Conservation (phyloP, 2,329 filamentous ascomycete genomes). For the Coniochaeta prunicola region DNA sequence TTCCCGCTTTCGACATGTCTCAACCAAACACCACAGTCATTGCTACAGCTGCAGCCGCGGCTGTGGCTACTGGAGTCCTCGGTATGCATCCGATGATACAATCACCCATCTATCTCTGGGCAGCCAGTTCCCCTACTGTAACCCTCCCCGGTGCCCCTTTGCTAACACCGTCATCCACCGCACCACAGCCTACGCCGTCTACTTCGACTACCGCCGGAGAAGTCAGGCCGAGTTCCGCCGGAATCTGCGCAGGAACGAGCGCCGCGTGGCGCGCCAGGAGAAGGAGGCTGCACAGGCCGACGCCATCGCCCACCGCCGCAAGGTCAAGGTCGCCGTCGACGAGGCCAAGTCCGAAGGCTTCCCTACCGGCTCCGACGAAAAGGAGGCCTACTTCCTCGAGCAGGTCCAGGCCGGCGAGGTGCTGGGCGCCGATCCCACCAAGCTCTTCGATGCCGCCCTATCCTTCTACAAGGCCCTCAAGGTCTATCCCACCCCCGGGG, state of each 20-base stretch:
- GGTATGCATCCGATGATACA: neutral
- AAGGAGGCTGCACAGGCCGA: conserved; percentile 66
- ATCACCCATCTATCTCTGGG: neutral
- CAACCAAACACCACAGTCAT: neutral
- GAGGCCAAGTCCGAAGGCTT: conserved; percentile 87
- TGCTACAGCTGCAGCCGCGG: conserved; percentile 3
- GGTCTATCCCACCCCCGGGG: conserved; percentile 89
- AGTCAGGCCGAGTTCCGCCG: conserved; percentile 59
- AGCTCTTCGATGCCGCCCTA: conserved; percentile 75
- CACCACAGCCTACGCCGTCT: conserved; percentile 53
- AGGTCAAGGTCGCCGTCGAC: conserved; percentile 69
- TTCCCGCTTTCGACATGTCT: neutral
- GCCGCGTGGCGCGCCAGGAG: conserved; percentile 61
- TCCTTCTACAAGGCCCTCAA: conserved; percentile 98
- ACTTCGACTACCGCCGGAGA: conserved; percentile 63
- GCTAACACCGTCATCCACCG: conserved; percentile 7
- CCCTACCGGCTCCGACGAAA: conserved; percentile 83
- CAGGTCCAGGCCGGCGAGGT: conserved; percentile 86
- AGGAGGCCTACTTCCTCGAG: conserved; percentile 93
- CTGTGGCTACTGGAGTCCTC: conserved; percentile 1
- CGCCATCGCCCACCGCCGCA: conserved; percentile 59
- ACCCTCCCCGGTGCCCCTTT: neutral
- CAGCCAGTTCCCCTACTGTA: neutral
- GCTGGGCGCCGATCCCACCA: conserved; percentile 68
- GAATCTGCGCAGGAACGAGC: conserved; percentile 66